Evolutionary conservation across 108 stramenopile genomes (phyloP), one percentile per base, ranked within the genome.

Genomic region (Pseudonitzschia multiseries): DNA sequence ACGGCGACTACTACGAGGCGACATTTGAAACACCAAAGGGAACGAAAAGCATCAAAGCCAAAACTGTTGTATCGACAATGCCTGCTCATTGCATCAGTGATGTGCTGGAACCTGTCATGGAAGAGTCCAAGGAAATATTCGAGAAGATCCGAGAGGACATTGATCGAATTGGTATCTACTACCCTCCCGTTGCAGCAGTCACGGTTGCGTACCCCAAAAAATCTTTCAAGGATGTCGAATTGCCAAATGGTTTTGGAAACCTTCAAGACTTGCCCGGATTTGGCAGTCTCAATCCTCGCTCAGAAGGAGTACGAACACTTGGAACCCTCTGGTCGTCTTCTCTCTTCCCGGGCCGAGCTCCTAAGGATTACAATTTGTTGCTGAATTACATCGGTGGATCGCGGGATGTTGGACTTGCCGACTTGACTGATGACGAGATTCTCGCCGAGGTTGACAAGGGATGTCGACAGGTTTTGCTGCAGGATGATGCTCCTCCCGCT

Each of bases 341-440:
- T n/a, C 89, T 97, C 0, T 99, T 98, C 80, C 97, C 97, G 17
- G 94, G 92, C 24, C 83, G 98, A 15, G 88, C 88, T 20, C 98
- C 98, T 12, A 61, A 78, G 17, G 93, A 89, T 28, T 95, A 96
- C 86, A 80, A 94, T 59, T 70, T 99, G 52, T 81, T 99, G 10
- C 81, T 97, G 67, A 97, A 85, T 76, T 97, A 96, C 83, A 97
- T 99, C 80, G 98, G 98, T 43, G 98, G 98, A 24, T 88, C 96
- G 27, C 88, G 93, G 20, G 97, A 99, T 85, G 60, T 79, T n/a
- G 93, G 85, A 65, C 84, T 99, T 63, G 86, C 83, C 14, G 79
- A 93, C 52, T 74, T 98, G 73, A 59, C 84, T 1, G 89, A 90
- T 9, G 91, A 96, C 22, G 95, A 95, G 52, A 91, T 98, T 60